Evolutionary conservation across 2,329 filamentous ascomycete species (phyloP).

Genomic region (Pestalotiopsis sp.): DNA sequence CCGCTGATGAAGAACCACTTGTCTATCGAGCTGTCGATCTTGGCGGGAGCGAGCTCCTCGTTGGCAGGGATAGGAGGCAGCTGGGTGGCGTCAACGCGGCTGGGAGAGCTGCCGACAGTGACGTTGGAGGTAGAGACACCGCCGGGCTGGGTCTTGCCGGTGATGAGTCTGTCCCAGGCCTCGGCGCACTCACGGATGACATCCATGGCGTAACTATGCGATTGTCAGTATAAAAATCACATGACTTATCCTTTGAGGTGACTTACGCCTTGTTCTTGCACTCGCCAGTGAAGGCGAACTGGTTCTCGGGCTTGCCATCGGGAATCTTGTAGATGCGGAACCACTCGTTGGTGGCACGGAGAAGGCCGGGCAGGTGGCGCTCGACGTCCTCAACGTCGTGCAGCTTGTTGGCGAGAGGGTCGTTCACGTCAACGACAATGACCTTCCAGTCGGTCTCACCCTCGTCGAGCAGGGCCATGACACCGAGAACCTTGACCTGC

Average conservation of each 20-base stretch:
- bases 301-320: constrained; percentile 99
- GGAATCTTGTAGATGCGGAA: constrained; percentile 99
- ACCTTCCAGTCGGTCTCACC: constrained; percentile 99
- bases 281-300: constrained; percentile 99
- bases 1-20: constrained; percentile 99
- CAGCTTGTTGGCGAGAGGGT: constrained; percentile 93
- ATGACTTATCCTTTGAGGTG: background rate
- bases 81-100: constrained; percentile 69
- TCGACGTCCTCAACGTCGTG: constrained; percentile 99
- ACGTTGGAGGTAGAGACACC: constrained; percentile 84
- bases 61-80: constrained; percentile 76
- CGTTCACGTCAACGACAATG: constrained; percentile 98
- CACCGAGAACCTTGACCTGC: constrained; percentile 99
- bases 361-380: constrained; percentile 93
- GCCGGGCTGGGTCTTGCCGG: constrained; percentile 80
- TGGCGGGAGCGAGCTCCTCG: constrained; percentile 81
- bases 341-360: constrained; percentile 99
- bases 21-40: constrained; percentile 95
- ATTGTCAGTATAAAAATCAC: constrained; percentile 12
- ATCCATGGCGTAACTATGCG: constrained; percentile 81
- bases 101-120: constrained; percentile 72
- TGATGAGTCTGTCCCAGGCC: constrained; percentile 95
- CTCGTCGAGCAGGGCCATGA: constrained; percentile 99
- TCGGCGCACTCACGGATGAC: constrained; percentile 95
- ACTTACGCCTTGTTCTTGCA: constrained; percentile 98